Base-by-base conservation (phyloP, 2,329 filamentous ascomycete species). In the Pestalotiopsis sp. region DNA sequence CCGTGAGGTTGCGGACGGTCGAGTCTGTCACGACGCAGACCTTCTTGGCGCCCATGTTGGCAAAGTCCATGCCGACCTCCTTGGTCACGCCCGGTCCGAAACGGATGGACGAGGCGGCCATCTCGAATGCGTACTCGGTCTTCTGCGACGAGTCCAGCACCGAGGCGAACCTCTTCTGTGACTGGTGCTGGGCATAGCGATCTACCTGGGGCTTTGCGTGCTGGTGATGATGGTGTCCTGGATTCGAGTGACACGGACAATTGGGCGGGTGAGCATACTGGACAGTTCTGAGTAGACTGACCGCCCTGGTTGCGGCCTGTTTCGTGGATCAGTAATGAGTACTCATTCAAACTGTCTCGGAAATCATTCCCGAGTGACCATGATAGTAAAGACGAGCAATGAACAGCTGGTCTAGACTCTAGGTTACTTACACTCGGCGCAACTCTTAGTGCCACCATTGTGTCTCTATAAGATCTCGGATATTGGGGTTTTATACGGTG, bases 51-150 rank as follows among this genome's bases (percentile, higher is more conserved):
- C 92, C 92, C 85, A 99, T 86, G 78, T 99, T 98, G 81, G 90
- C 91, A 73, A 98, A 91, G 80, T 99, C 96, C 96, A 98, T 98
- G 71, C 96, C 96, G 22, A 99, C 94, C 80, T 99, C 96, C 79
- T 94, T 93, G 26, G 96, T 99, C 67, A 92, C 92, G 5, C 96
- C 96, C 0, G 94, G 93, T 0, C 96, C 96, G 75, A 98, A 99
- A 13, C 96, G 90, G 75, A 99, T 98, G 35, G 92, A 93, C 1
- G 93, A 97, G 1, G 96, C 94, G 0, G 96, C 96, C 95, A 99
- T 97, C 80, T 99, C 96, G 77, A 99, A 99, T 14, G 96, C 96
- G 82, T 99, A 99, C 79, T 99, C 96, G 78, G 97, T 97, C 75
- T 94, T 88, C 71, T 89, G 87, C 2, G 88, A 86, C 9, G 86